Percentiles rank a stretch among this genome's conserved stretches.
Evolutionary conservation across 768 basidiomycete genomes (phyloP).

Genomic region (Psilocybe cyanescens): DNA sequence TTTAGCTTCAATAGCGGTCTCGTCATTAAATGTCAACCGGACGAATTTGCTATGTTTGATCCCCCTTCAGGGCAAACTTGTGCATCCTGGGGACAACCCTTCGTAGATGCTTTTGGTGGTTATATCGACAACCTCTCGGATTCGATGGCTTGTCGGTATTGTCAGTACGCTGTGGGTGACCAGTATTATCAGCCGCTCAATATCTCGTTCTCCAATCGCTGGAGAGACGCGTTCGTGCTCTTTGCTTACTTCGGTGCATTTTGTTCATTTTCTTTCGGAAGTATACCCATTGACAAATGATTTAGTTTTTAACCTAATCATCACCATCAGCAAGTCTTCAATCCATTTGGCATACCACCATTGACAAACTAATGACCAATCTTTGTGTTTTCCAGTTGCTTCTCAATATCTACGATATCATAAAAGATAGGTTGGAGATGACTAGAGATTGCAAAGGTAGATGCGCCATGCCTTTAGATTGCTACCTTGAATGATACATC

Average conservation of each 20-base stretch:
- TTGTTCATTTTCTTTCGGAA: background rate
- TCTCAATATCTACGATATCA: slow-evolving; percentile 12
- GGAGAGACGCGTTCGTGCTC: slow-evolving; percentile 72
- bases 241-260: slow-evolving; percentile 62
- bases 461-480: too few species aligned
- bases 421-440: slow-evolving; percentile 4
- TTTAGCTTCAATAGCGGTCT: slow-evolving; percentile 49
- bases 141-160: slow-evolving; percentile 69
- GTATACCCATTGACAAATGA: background rate
- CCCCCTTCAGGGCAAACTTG: slow-evolving; percentile 82
- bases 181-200: slow-evolving; percentile 73
- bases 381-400: slow-evolving; percentile 4
- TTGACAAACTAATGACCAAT: background rate
- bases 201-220: slow-evolving; percentile 61
- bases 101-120: slow-evolving; percentile 65
- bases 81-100: slow-evolving; percentile 65
- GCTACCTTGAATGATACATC: too few species aligned
- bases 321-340: slow-evolving; percentile 44
- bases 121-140: slow-evolving; percentile 74
- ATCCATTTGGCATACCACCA: too few species aligned
- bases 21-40: slow-evolving; percentile 59
- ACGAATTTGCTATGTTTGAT: slow-evolving; percentile 74
- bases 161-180: slow-evolving; percentile 69
- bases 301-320: slow-evolving; percentile 71
- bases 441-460: background rate